Evolutionary conservation across 2,329 filamentous ascomycete species (phyloP), one percentile per base, ranked within the genome.

Genomic region (Colletotrichum melonis): DNA sequence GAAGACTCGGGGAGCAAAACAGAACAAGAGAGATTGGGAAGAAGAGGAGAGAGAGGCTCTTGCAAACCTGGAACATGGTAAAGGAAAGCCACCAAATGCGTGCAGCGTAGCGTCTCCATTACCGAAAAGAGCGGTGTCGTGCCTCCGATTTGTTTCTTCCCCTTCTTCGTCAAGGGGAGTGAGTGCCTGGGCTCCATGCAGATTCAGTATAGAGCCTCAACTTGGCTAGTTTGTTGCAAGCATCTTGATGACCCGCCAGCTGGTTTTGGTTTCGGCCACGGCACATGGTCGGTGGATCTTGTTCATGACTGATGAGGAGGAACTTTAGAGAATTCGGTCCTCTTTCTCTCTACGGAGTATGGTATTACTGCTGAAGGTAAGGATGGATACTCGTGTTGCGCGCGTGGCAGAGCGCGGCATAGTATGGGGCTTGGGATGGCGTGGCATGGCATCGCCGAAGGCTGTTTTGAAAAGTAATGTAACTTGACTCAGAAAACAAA

Each of bases 261-360:
- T 57, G 66, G 70, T 49, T 69, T 64, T 73, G 70, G 70, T 69
- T 73, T 73, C 70, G 66, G 60, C n/a, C 70, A 64, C 66, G 70
- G 59, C 66, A 60, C 59, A 73, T 73, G 65, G 66, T n/a, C 59
- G n/a, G 70, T 73, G 70, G 66, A 64, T 69, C 66, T 62, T 65
- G 66, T 59, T 69, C 70, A 73, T 73, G 59, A 64, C 70, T 69
- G 70, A 56, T 55, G 54, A 64, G 52, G 58, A 49, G 42, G 19
- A n/a, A 42, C 38, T 42, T 19, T 42, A 42, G 38, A 54, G n/a
- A 67, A 54, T 28, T 19, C 12, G 28, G 24, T 60, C 26, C 24
- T 26, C 52, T 55, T 19, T 46, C 6, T 42, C 14, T 42, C 42
- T 49, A 49, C 42, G 32, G 32, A 35, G 32, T 64, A 46, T 42